Evolutionary conservation across 441 rosid genomes (phyloP), one percentile per base, ranked within the genome.

Genomic region (Brassica balearica): DNA sequence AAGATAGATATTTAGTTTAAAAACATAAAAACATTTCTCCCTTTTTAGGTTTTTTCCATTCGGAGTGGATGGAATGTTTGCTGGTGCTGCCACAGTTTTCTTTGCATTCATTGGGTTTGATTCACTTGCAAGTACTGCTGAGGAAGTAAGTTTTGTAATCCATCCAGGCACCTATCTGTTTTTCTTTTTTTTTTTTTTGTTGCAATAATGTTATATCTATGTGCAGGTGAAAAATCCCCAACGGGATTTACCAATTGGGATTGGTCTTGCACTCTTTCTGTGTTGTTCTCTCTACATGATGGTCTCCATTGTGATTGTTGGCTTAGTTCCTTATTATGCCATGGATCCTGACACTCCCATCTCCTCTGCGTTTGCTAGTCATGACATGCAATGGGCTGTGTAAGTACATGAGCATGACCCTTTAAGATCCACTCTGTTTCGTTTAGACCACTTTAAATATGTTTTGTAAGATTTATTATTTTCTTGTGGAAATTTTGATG

Each of bases 281-380:
- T 96, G 99, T 74, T 94, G 98, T 80, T 72, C 90, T 8, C 80
- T 96, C 62, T 96, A 96, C 86, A 94, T 96, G 98, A 85, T 94
- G 86, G 97, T 96, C 22, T 96, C 97, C 53, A 65, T 85, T 48
- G 98, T 96, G 9, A 82, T 96, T 84, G 98, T 96, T 79, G 99
- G 99, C 72, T 83, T 96, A 80, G 93, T 94, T 38, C 99, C 99
- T 59, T 96, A 96, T 77, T 89, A 88, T 82, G 90, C 87, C 11
- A 88, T 96, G 98, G 95, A 94, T 83, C 99, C 97, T 5, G 98
- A 96, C 82, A 96, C 99, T 25, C 99, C 99, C 3, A 96, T 96
- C 69, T 96, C 99, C 58, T 90, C 97, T 67, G 99, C 97, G 71
- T 96, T 96, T 81, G 83, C 96, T 82, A 80, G 85, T 68, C 85